Percentiles rank a stretch among this genome's conserved stretches.
Evolutionary conservation across 257 asterid genomes (phyloP).

Genomic region (Scutellaria minor): DNA sequence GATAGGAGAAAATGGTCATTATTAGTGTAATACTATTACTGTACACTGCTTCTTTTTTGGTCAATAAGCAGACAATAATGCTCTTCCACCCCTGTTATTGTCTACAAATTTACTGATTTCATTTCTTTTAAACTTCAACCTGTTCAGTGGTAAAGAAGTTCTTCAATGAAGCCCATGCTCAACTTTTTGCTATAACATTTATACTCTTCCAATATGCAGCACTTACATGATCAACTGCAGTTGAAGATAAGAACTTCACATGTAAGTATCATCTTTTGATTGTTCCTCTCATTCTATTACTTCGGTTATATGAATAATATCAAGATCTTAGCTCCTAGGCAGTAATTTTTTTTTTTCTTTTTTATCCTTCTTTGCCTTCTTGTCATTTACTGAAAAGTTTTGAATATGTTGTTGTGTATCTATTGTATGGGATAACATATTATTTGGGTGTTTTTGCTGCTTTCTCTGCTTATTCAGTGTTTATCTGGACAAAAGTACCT

Average conservation of each 20-base stretch:
- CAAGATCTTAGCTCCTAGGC: conserved; percentile 10
- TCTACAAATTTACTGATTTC: background rate
- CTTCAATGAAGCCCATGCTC: conserved; percentile 20
- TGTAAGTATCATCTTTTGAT: conserved; percentile 55
- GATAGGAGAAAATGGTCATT: background rate
- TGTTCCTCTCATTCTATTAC: conserved; percentile 18
- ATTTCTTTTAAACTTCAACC: background rate
- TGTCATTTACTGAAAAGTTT: conserved; percentile 12
- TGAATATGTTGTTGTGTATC: background rate
- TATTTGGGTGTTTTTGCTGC: background rate
- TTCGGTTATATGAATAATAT: conserved; percentile 5
- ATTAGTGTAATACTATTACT: background rate
- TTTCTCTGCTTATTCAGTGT: conserved; percentile 5
- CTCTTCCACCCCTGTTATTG: background rate
- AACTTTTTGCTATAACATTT: conserved; percentile 3
- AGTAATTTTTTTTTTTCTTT: background rate
- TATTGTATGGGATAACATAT: background rate
- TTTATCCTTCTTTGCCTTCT: conserved; percentile 17
- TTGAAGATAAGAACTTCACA: conserved; percentile 83
- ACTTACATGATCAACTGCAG: conserved; percentile 87
- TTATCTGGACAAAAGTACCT: conserved; percentile 2
- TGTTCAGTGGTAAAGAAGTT: conserved; percentile 1
- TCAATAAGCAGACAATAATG: conserved; percentile 10
- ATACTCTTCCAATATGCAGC: conserved; percentile 55
- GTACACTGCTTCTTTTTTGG: conserved; percentile 7